phyloP scores from a whole-genome alignment of 2,329 filamentous ascomycete genomes.

The Colletotrichum camelliae region DNA sequence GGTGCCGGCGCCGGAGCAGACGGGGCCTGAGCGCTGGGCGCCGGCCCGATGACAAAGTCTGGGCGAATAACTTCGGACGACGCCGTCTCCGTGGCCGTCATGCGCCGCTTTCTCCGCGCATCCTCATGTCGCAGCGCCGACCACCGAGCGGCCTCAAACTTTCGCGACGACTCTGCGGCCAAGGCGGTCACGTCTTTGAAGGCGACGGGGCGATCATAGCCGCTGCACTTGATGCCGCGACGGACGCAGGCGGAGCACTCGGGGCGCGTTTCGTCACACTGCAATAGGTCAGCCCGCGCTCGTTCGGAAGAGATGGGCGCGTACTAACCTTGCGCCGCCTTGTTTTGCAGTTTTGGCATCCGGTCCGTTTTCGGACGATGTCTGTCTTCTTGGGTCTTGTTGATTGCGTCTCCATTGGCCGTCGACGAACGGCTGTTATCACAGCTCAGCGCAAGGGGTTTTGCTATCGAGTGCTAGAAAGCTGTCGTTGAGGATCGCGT shows the following conservation, averaged over 20 bases:
- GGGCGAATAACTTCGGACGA: neutral
- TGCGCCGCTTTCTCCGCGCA: neutral
- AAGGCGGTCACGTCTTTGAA: slow-evolving; percentile 10
- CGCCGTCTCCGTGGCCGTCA: neutral
- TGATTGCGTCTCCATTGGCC: neutral
- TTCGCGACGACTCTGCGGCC: slow-evolving; percentile 6
- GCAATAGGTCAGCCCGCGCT: neutral
- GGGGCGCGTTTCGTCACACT: slow-evolving; percentile 15
- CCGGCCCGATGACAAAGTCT: neutral
- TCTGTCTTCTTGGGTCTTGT: slow-evolving; percentile 10
- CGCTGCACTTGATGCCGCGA: slow-evolving; percentile 11
- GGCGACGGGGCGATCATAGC: slow-evolving; percentile 4
- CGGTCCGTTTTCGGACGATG: slow-evolving; percentile 14
- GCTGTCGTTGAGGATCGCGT: neutral
- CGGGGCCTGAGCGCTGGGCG: neutral
- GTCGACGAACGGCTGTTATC: neutral
- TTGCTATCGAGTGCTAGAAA: neutral
- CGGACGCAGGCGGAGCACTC: slow-evolving; percentile 3
- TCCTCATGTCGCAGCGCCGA: neutral
- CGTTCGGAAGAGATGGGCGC: neutral
- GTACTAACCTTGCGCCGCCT: slow-evolving; percentile 3
- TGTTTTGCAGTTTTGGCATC: slow-evolving; percentile 12
- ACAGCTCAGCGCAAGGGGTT: neutral
- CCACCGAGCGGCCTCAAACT: slow-evolving; percentile 12
- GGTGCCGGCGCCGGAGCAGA: neutral